phyloP scores from a whole-genome alignment of 1,284 basidiomycete genomes.

The Mycosarcoma mackinlayi region DNA sequence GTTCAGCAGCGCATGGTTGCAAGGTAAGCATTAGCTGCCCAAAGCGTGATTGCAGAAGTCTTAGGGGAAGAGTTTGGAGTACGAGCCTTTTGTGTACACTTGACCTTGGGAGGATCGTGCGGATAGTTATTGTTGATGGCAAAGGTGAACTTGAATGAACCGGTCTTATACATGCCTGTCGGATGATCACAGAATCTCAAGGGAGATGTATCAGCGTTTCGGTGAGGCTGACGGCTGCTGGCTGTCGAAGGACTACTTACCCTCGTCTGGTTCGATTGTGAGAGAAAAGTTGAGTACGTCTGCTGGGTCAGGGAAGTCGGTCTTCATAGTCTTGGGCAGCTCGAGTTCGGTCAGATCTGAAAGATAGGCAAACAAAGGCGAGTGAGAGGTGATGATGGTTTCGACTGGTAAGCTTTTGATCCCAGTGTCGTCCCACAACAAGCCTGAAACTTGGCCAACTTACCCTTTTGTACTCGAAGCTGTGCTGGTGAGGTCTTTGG shows the following conservation, averaged over 20 bases:
- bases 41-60: too few species aligned
- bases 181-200: not conserved
- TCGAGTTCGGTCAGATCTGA: conserved; percentile 96
- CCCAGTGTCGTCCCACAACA: not conserved
- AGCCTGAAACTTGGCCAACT: conserved; percentile 46
- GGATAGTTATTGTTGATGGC: conserved; percentile 97
- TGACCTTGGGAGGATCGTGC: conserved; percentile 98
- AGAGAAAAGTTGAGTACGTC: conserved; percentile 96
- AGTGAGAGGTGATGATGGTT: not conserved
- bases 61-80: too few species aligned
- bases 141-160: conserved; percentile 91
- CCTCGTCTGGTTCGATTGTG: conserved; percentile 96
- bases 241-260: conserved; percentile 71
- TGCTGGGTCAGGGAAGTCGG: conserved; percentile 86
- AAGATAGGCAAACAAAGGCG: conserved; percentile 1
- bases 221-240: not conserved
- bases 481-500: conserved; percentile 93
- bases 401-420: too few species aligned
- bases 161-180: conserved; percentile 96
- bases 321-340: conserved; percentile 94
- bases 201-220: not conserved
- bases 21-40: too few species aligned
- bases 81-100: conserved; percentile 89
- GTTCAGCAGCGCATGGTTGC: too few species aligned
- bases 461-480: conserved; percentile 97